Conservation (phyloP, 108 stramenopile genomes). For the Cyclotella baltica region DNA sequence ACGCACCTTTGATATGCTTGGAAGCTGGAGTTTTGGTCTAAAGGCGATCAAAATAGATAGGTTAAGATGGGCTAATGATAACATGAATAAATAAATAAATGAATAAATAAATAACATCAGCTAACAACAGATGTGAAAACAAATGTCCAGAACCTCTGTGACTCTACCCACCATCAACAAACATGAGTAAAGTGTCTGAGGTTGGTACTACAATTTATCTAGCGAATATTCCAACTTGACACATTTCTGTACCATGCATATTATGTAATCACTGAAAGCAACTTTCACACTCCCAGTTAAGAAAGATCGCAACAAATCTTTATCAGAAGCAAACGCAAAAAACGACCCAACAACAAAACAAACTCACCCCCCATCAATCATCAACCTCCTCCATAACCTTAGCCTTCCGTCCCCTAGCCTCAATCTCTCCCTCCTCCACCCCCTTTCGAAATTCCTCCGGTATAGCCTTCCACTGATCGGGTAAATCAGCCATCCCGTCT, state of each 20-base stretch:
- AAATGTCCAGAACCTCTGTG: conserved; percentile 52
- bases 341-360: background rate
- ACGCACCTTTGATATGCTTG: background rate
- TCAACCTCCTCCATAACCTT: conserved; percentile 63
- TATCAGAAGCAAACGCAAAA: no score
- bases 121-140: no score
- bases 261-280: no score
- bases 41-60: background rate
- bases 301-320: no score
- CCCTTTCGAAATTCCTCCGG: conserved; percentile 88
- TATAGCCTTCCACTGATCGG: conserved; percentile 56
- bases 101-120: no score
- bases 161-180: conserved; percentile 42
- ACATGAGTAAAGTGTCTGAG: conserved; percentile 57
- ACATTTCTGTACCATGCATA: conserved; percentile 38
- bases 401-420: conserved; percentile 71
- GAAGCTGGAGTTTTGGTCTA: background rate
- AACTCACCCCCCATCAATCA: background rate
- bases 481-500: conserved; percentile 26
- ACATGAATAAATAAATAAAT: no score
- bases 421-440: conserved; percentile 73
- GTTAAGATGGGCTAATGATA: no score
- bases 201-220: conserved; percentile 10
- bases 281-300: no score
- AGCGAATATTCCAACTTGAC: background rate